These are phyloP conservation scores for Dendrocalamus sinicus DNA, from an alignment of 176 grass and related monocot genomes.

Conservation along the genomic window DNA sequence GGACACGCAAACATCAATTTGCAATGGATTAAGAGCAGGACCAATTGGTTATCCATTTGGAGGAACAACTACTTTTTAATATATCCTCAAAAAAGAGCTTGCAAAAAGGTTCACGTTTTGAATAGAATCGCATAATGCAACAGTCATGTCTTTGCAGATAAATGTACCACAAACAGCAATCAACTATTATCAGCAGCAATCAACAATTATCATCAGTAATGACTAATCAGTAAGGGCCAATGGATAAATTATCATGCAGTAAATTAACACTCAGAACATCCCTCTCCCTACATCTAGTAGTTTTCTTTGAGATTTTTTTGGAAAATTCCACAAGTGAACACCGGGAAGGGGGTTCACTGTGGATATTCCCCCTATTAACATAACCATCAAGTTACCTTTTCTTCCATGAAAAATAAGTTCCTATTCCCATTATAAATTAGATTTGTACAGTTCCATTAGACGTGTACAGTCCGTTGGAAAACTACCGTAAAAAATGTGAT, in stretches of 20 bases:
- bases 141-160: neutral
- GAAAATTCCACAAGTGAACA: neutral
- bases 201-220: neutral
- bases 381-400: neutral
- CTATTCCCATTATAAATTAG: neutral
- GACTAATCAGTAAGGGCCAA: neutral
- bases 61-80: neutral
- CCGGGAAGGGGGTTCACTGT: neutral
- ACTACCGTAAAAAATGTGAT: neutral
- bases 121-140: neutral
- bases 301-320: neutral
- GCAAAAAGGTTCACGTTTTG: neutral
- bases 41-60: neutral
- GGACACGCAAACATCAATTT: neutral
- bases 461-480: neutral
- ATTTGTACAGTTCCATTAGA: neutral
- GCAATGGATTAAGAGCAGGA: neutral
- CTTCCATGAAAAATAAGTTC: neutral
- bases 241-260: neutral
- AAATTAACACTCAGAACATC: neutral
- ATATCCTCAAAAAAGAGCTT: constrained; percentile 7
- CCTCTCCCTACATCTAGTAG: neutral
- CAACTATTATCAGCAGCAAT: neutral
- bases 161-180: neutral
- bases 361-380: neutral